Evolutionary conservation across 305 asterid species (phyloP), one percentile per base, ranked within the genome.

Genomic region (Solanum hybrid): DNA sequence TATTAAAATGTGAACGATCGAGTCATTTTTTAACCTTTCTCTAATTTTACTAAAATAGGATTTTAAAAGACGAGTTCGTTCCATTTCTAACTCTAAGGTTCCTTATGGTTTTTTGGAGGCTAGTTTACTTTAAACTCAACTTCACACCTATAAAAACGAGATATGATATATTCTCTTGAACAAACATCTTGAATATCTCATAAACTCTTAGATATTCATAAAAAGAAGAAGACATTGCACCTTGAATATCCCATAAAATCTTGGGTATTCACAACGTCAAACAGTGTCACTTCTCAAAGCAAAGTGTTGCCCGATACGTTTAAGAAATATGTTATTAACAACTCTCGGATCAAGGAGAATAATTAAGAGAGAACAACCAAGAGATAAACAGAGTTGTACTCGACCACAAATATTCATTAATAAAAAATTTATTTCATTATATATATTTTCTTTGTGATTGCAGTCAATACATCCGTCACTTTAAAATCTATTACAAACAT

Each of bases 151-250:
- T 69, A 66, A 66, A 66, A 66, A n/a, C 0, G 14, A n/a, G 31
- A 2, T 0, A 66, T 24, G 24, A 60, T 20, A 66, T 22, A 64
- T 64, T 64, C 6, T 22, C 5, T 64, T 64, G 13, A 64, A 64
- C 10, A 64, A 0, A 22, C 0, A 66, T 66, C 4, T 66, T 1
- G 1, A 66, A n/a, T 4, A 66, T 66, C 0, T 9, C 75, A n/a
- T 66, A n/a, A 24, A n/a, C 2, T n/a, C 31, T n/a, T 9, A 4
- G 0, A 1, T 69, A 69, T 24, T 0, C 14, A 4, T 2, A 69
- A 69, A 69, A 0, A 69, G 2, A 66, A 0, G 0, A 2, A 22
- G 27, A n/a, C 14, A 10, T 10, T 0, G 5, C 7, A n/a, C 12
- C 31, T 66, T 0, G 7, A 66, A 0, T 66, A 66, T 66, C 7